A percentile compares a stretch with the other conserved stretches of the same genome.
These are phyloP conservation scores for Kodamaea fungicola DNA, from an alignment of 1,139 yeast genomes.

Conservation along the genomic window DNA sequence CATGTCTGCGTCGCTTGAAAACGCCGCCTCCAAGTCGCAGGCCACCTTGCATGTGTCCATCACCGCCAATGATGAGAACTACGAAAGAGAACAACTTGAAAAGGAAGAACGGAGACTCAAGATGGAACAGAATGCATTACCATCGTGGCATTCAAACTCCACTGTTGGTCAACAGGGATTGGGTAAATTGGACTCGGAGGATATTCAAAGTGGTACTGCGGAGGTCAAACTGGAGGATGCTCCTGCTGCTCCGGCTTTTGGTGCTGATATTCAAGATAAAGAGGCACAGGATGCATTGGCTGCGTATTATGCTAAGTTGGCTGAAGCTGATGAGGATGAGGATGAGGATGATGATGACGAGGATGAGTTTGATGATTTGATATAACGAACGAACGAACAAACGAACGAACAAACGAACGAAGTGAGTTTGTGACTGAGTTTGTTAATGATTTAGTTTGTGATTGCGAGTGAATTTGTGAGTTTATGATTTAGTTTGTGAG, in stretches of 20 bases:
- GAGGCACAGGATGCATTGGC: conserved; percentile 78
- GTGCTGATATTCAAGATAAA: conserved; percentile 37
- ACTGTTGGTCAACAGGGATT: conserved; percentile 65
- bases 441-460: no score
- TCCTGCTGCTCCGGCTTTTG: conserved; percentile 7
- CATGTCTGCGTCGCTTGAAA: conserved; percentile 30
- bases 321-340: conserved; percentile 58
- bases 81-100: conserved; percentile 61
- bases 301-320: conserved; percentile 72
- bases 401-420: no score
- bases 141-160: conserved; percentile 92
- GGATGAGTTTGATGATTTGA: conserved; percentile 49
- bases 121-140: conserved; percentile 89
- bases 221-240: conserved; percentile 7
- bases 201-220: conserved; percentile 12
- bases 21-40: conserved; percentile 46
- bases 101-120: conserved; percentile 68
- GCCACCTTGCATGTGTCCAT: conserved; percentile 88
- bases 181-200: conserved; percentile 52
- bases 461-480: no score
- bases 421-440: no score
- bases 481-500: no score
- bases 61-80: conserved; percentile 84
- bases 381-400: no score
- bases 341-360: conserved; percentile 58